Evolutionary conservation across 805 yeast genomes (phyloP).

Genomic region (Zygosaccharomyces bisporus): DNA sequence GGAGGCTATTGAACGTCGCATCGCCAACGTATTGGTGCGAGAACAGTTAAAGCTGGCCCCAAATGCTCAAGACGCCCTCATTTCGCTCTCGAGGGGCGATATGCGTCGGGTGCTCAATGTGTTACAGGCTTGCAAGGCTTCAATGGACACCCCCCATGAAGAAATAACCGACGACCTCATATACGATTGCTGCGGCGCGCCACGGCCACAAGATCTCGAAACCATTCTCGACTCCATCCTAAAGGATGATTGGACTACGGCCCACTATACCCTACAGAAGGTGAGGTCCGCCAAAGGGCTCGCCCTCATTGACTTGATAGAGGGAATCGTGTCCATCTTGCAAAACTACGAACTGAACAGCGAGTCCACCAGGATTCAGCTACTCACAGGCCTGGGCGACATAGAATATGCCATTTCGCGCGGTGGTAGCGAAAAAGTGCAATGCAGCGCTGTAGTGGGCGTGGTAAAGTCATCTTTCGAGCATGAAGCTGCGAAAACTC

Average conservation of each 20-base stretch:
- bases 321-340: conserved; percentile 69
- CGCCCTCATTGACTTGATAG: conserved; percentile 81
- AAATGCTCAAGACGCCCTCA: conserved; percentile 61
- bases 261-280: conserved; percentile 60
- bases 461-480: conserved; percentile 57
- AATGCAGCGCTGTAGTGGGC: conserved; percentile 85
- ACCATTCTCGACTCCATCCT: conserved; percentile 70
- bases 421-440: conserved; percentile 91
- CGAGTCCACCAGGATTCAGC: conserved; percentile 51
- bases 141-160: conserved; percentile 46
- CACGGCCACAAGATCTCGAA: conserved; percentile 82
- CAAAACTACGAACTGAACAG: conserved; percentile 63
- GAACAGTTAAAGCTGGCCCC: conserved; percentile 59
- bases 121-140: conserved; percentile 88
- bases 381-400: conserved; percentile 73
- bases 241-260: conserved; percentile 83
- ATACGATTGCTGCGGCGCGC: conserved; percentile 94
- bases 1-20: conserved; percentile 63
- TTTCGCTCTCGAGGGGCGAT: conserved; percentile 82
- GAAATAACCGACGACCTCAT: conserved; percentile 70
- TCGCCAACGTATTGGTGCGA: conserved; percentile 60
- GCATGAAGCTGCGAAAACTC: conserved; percentile 28
- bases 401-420: conserved; percentile 86
- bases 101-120: conserved; percentile 95
- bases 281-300: conserved; percentile 73